phyloP scores from a whole-genome alignment of 2,329 filamentous ascomycete genomes.

The Aspergillus sergii region DNA sequence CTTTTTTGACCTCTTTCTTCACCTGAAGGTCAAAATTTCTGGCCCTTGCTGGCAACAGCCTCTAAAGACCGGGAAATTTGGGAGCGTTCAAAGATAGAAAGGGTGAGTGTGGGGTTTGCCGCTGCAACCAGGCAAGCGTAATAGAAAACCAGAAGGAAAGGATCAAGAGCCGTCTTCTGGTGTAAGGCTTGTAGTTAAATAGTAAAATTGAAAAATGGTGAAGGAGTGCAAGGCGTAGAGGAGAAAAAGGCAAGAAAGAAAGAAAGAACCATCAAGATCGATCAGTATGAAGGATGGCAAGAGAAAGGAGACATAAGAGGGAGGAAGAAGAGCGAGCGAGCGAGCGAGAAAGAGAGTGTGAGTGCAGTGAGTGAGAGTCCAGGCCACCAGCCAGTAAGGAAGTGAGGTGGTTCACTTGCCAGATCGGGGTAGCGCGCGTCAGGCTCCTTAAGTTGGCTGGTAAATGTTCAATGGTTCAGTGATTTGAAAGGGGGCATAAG shows the following conservation, averaged over 20 bases:
- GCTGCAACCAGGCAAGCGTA: conserved; percentile 37
- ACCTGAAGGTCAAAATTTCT: conserved; percentile 4
- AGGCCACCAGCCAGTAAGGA: conserved; percentile 11
- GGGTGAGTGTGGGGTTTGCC: conserved; percentile 27
- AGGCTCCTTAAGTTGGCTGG: conserved; percentile 1
- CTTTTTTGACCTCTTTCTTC: not conserved
- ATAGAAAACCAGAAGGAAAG: conserved; percentile 12
- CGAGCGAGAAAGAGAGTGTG: not conserved
- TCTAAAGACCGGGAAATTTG: conserved; percentile 4
- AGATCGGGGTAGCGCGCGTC: conserved; percentile 12
- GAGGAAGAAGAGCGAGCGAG: conserved; percentile 1
- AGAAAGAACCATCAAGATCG: conserved; percentile 1
- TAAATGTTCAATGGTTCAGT: conserved; percentile 7
- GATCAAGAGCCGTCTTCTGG: not conserved
- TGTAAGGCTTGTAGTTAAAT: not conserved
- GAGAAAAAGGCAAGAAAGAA: not conserved
- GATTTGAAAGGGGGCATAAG: conserved; percentile 5
- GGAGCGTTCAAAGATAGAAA: conserved; percentile 13
- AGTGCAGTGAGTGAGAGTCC: conserved; percentile 3
- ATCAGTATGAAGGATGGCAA: conserved; percentile 1
- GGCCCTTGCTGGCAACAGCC: conserved; percentile 14
- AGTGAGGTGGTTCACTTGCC: conserved; percentile 4
- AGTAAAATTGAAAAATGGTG: not conserved
- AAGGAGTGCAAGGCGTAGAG: not conserved
- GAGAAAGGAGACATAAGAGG: conserved; percentile 4